Evolutionary conservation across 2,329 filamentous ascomycete species (phyloP).

Genomic region (Fusarium piperis): DNA sequence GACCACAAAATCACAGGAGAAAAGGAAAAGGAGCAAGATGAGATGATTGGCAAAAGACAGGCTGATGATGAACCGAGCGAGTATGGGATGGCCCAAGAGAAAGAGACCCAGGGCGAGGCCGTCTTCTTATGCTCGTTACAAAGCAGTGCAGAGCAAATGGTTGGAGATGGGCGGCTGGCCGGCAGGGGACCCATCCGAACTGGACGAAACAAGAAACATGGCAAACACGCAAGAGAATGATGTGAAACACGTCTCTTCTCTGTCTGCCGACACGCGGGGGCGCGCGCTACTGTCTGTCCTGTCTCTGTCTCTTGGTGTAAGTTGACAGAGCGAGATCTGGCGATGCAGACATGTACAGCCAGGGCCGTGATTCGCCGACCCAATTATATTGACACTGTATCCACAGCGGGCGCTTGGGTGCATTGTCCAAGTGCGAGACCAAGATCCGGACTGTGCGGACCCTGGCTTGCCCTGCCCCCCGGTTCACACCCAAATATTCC

Average conservation of each 20-base stretch:
- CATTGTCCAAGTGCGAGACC: slow-evolving; percentile 11
- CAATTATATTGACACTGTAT: slow-evolving; percentile 27
- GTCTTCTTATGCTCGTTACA: slow-evolving; percentile 41
- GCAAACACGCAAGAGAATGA: slow-evolving; percentile 35
- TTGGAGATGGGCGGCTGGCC: slow-evolving; percentile 36
- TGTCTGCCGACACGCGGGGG: slow-evolving; percentile 15
- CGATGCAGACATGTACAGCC: neutral
- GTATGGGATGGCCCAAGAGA: neutral
- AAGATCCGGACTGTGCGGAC: slow-evolving; percentile 22
- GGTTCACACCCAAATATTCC: neutral
- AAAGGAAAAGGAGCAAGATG: slow-evolving; percentile 4
- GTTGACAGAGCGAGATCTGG: slow-evolving; percentile 3
- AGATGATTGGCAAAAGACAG: slow-evolving; percentile 42
- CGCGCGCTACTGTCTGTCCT: neutral
- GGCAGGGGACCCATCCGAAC: slow-evolving; percentile 35
- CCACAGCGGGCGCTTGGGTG: neutral
- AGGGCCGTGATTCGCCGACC: slow-evolving; percentile 20
- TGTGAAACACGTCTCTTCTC: slow-evolving; percentile 32
- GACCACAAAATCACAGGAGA: slow-evolving; percentile 24
- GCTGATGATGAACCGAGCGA: slow-evolving; percentile 30
- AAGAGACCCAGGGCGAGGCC: slow-evolving; percentile 43
- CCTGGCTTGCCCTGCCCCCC: neutral
- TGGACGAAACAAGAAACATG: slow-evolving; percentile 37
- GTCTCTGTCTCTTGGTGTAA: slow-evolving; percentile 17
- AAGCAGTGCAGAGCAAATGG: slow-evolving; percentile 23